A percentile compares a stretch with the other conserved stretches of the same genome.
phyloP scores from a whole-genome alignment of 768 basidiomycete species.

The Psilocybe subaeruginosa region DNA sequence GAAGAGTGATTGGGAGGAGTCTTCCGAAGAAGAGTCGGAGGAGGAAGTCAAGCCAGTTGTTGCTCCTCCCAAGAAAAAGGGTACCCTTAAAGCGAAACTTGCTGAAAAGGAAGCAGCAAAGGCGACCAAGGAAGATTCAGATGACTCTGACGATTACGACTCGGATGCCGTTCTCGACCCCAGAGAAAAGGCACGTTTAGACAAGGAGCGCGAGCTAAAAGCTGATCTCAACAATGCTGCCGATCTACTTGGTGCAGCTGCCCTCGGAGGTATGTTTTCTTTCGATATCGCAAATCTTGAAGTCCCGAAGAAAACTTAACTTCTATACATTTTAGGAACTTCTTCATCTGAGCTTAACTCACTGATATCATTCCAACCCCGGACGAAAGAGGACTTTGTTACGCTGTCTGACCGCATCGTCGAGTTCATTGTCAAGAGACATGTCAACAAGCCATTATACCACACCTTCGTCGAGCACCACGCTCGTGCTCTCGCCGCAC shows the following conservation, averaged over 20 bases:
- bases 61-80: constrained; percentile 89
- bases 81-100: constrained; percentile 86
- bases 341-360: constrained; percentile 69
- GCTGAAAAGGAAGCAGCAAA: constrained; percentile 89
- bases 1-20: constrained; percentile 92
- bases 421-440: constrained; percentile 74
- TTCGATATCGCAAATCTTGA: background rate
- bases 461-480: constrained; percentile 84
- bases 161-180: constrained; percentile 83
- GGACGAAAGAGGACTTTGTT: constrained; percentile 88
- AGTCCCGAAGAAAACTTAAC: background rate
- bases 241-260: constrained; percentile 75
- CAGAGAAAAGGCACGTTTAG: constrained; percentile 71
- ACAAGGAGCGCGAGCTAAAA: constrained; percentile 82
- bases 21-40: constrained; percentile 54
- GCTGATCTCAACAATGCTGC: constrained; percentile 87
- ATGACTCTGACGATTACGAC: constrained; percentile 57
- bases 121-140: constrained; percentile 47
- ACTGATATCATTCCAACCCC: constrained; percentile 78
- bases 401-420: constrained; percentile 74
- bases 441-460: constrained; percentile 84
- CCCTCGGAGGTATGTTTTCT: constrained; percentile 58
- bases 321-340: constrained; percentile 49
- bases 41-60: constrained; percentile 57
- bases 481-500: constrained; percentile 70